Conservation (phyloP, 1,139 yeast species). For the Nadsonia starkeyi-henricii region DNA sequence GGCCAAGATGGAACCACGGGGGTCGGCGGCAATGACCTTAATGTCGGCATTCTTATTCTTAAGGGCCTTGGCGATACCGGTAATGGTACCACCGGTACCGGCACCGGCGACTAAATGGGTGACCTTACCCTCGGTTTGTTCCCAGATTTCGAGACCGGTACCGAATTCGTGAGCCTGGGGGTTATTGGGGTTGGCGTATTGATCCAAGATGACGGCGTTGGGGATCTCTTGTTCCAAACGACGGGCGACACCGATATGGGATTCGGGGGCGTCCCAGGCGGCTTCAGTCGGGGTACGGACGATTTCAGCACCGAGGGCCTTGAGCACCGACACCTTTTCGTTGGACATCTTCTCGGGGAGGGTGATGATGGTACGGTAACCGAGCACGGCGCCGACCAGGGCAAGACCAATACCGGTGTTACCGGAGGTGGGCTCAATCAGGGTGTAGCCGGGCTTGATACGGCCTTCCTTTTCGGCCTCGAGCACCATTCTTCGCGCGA, state of each 20-base stretch:
- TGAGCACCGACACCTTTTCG: slow-evolving; percentile 77
- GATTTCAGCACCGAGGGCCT: slow-evolving; percentile 84
- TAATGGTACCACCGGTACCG: slow-evolving; percentile 77
- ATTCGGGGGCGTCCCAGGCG: slow-evolving; percentile 87
- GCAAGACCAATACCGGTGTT: slow-evolving; percentile 73
- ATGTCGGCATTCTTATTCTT: slow-evolving; percentile 57
- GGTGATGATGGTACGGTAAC: slow-evolving; percentile 78
- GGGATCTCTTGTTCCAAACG: slow-evolving; percentile 75
- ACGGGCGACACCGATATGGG: slow-evolving; percentile 81
- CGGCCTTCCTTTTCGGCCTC: slow-evolving; percentile 71
- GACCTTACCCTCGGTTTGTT: slow-evolving; percentile 60
- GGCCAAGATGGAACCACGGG: slow-evolving; percentile 76
- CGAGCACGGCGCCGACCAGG: slow-evolving; percentile 72
- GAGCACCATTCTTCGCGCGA: slow-evolving; percentile 50
- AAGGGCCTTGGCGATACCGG: slow-evolving; percentile 66
- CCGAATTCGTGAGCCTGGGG: slow-evolving; percentile 78
- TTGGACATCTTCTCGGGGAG: slow-evolving; percentile 89
- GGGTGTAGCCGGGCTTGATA: slow-evolving; percentile 73
- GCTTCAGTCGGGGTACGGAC: slow-evolving; percentile 89
- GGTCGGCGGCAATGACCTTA: slow-evolving; percentile 69
- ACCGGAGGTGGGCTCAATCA: slow-evolving; percentile 85
- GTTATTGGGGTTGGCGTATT: slow-evolving; percentile 65
- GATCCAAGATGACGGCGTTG: slow-evolving; percentile 74
- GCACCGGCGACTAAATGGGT: slow-evolving; percentile 81
- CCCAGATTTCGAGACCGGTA: slow-evolving; percentile 79